Conservation (phyloP, 2,329 filamentous ascomycete species). For the Elsinoe australis region DNA sequence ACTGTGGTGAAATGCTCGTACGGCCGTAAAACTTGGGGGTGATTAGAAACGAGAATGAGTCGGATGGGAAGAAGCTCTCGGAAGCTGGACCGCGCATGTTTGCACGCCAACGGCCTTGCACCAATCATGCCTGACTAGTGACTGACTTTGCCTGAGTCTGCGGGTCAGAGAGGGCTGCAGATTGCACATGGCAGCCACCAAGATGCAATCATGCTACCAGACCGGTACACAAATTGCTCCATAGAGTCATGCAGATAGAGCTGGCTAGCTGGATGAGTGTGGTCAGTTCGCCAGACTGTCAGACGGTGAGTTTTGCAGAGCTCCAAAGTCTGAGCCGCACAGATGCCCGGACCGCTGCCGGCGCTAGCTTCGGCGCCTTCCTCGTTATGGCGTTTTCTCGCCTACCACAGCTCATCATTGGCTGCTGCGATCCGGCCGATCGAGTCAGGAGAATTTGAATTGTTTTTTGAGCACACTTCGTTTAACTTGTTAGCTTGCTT, state of each 20-base stretch:
- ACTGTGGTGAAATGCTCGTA: background rate
- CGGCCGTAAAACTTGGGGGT: background rate
- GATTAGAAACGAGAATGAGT: background rate
- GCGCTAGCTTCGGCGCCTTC: conserved; percentile 8
- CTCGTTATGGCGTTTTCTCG: conserved; percentile 12
- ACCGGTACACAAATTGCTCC: too few species aligned
- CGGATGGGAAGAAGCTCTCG: background rate
- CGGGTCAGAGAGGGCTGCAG: conserved; percentile 1
- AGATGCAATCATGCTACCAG: conserved; percentile 5
- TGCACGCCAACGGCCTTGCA: background rate
- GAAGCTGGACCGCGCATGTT: background rate
- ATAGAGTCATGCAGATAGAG: too few species aligned
- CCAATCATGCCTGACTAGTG: conserved; percentile 12
- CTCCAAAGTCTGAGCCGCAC: too few species aligned
- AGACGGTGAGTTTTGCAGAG: too few species aligned
- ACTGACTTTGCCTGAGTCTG: conserved; percentile 1
- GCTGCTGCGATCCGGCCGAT: background rate
- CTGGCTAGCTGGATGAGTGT: too few species aligned
- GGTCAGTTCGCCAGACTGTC: too few species aligned
- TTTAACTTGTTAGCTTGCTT: conserved; percentile 9
- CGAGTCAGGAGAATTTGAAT: conserved; percentile 14
- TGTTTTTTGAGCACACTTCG: conserved; percentile 13
- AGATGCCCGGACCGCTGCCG: conserved; percentile 11
- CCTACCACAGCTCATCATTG: background rate
- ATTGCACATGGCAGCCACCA: background rate